phyloP scores from a whole-genome alignment of 352 stramenopile genomes.

The Phytopythium cucurbitacearum region DNA sequence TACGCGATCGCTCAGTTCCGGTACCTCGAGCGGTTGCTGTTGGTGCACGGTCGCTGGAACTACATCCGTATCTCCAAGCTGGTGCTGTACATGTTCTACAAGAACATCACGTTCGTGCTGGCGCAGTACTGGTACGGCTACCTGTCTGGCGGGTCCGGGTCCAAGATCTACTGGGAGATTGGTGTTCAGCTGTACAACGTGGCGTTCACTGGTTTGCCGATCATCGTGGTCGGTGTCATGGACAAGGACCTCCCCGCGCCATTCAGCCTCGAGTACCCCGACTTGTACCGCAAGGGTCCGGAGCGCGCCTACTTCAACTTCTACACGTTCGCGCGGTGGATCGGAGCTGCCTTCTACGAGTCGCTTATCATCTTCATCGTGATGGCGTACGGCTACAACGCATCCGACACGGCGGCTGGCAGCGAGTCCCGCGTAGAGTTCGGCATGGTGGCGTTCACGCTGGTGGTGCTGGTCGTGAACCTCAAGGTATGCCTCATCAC shows the following conservation, averaged over 20 bases:
- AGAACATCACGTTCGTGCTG: constrained; percentile 91
- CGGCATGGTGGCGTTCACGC: constrained; percentile 87
- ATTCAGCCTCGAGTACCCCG: constrained; percentile 72
- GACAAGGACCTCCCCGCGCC: constrained; percentile 79
- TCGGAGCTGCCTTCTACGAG: constrained; percentile 72
- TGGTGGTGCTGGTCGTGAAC: constrained; percentile 93
- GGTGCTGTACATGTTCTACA: constrained; percentile 93
- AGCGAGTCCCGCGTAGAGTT: constrained; percentile 80
- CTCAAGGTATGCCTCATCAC: constrained; percentile 90
- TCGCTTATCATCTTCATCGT: constrained; percentile 79
- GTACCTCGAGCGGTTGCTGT: constrained; percentile 86
- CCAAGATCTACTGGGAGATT: constrained; percentile 83
- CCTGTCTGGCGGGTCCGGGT: constrained; percentile 90
- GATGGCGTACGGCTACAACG: constrained; percentile 76
- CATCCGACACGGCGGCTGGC: constrained; percentile 40
- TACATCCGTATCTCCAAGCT: constrained; percentile 90
- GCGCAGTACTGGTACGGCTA: constrained; percentile 91
- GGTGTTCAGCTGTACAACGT: constrained; percentile 93
- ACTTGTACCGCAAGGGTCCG: constrained; percentile 67
- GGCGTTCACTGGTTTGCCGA: constrained; percentile 90
- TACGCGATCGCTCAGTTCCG: constrained; percentile 94
- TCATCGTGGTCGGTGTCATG: constrained; percentile 80
- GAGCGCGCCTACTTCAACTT: constrained; percentile 76
- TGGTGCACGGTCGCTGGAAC: constrained; percentile 91
- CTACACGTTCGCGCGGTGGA: constrained; percentile 75